Conservation (phyloP, 2,329 filamentous ascomycete species). For the Ilyonectria sp. region DNA sequence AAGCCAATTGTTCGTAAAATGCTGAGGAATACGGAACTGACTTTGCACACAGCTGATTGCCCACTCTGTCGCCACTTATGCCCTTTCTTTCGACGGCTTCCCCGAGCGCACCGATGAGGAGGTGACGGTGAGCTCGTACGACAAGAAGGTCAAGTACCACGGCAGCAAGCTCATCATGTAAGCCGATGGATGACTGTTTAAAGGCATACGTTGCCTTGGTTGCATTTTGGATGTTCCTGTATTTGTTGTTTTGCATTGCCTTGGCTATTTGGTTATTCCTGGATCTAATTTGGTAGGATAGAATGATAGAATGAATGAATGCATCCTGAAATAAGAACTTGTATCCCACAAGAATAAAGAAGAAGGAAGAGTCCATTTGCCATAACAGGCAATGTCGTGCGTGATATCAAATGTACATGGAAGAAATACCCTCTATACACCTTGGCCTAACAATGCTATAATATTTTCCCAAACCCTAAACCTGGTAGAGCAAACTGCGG, state of each 20-base stretch:
- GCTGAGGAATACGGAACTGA: slow-evolving; percentile 33
- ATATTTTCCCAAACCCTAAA: slow-evolving; percentile 32
- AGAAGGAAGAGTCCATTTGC: slow-evolving; percentile 25
- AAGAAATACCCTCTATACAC: slow-evolving; percentile 41
- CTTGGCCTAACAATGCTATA: slow-evolving; percentile 26
- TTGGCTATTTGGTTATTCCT: slow-evolving; percentile 5
- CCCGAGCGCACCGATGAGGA: slow-evolving; percentile 64
- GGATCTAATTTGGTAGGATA: slow-evolving; percentile 17
- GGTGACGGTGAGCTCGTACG: slow-evolving; percentile 49
- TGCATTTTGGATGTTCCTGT: slow-evolving; percentile 16
- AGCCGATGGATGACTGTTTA: not conserved
- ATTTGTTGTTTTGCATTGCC: slow-evolving; percentile 6
- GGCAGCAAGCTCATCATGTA: slow-evolving; percentile 65
- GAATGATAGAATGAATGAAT: slow-evolving; percentile 26
- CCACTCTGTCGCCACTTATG: slow-evolving; percentile 80
- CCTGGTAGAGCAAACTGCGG: slow-evolving; percentile 13
- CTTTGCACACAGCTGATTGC: slow-evolving; percentile 70
- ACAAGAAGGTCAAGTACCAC: slow-evolving; percentile 63
- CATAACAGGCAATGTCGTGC: slow-evolving; percentile 26
- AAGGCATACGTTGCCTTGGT: not conserved
- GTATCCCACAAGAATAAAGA: slow-evolving; percentile 12
- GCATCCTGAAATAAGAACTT: slow-evolving; percentile 21
- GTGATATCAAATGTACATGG: slow-evolving; percentile 25
- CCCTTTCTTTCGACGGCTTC: slow-evolving; percentile 75
- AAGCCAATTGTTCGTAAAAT: slow-evolving; percentile 36